Base-by-base conservation (phyloP, 2,329 filamentous ascomycete species). In the Beauveria varroae region DNA sequence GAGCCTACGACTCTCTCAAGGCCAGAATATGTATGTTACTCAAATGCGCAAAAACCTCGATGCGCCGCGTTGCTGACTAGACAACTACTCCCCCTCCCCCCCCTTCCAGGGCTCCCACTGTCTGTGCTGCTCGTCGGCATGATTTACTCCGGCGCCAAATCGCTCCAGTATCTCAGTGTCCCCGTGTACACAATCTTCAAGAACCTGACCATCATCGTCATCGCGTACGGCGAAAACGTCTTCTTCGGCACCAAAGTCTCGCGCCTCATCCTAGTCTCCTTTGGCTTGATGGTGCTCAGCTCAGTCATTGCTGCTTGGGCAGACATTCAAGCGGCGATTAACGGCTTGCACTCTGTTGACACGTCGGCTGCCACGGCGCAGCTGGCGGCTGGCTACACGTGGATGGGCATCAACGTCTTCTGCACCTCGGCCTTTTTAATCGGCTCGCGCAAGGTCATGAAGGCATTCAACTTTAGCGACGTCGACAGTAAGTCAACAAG, bases 101-200 rank as follows among this genome's bases (percentile, higher is more conserved):
- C 43, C 14, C 6, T 61, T 59, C 14, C 68, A 96, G 91, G 93
- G 95, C 96, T 98, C 71, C 95, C 95, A 54, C 91, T 99, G 70
- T 96, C 95, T 62, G 81, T 97, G 60, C 89, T 98, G 64, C 87
- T 99, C 66, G 95, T 98, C 72, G 93, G 92, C 73, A 99, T 98
- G 95, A 98, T 99, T 76, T 99, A 98, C 78, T 98, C 95, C 60
- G 88, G 91, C 70, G 95, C 91, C 70, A 97, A 97, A 80, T 92
- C 95, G 22, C 86, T 99, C 51, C 92, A 97, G 77, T 98, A 88
- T 77, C 89, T 99, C 64, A 97, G 93, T 37, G 96, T 99, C 61
- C 95, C 95, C 26, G 95, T 99, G 28, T 99, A 99, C 79, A 99
- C 95, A 61, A 99, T 99, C 74, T 99, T 99, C 84, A 99, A 99